phyloP scores from a whole-genome alignment of 257 asterid species.

The Eustoma russellianum region DNA sequence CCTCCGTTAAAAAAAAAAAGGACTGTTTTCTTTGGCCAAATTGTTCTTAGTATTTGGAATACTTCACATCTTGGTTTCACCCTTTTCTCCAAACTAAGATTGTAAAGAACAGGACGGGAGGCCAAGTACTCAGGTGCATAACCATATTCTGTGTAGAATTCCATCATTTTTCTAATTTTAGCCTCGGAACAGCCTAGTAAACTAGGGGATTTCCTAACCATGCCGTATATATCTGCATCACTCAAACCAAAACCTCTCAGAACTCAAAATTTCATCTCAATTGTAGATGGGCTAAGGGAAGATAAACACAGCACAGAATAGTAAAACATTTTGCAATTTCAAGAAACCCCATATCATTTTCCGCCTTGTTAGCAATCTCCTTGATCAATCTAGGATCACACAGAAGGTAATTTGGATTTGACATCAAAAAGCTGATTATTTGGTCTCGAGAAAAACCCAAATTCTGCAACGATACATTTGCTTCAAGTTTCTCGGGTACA shows the following conservation, averaged over 20 bases:
- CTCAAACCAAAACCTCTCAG: slow-evolving; percentile 13
- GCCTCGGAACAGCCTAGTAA: slow-evolving; percentile 2
- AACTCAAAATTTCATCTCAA: slow-evolving; percentile 1
- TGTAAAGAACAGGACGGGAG: slow-evolving; percentile 1
- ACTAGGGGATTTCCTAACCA: slow-evolving; percentile 3
- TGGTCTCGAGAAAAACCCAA: slow-evolving; percentile 1
- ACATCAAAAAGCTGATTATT: not conserved
- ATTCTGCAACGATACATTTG: not conserved
- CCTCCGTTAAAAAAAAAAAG: too few species aligned
- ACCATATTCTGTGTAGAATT: slow-evolving; percentile 8
- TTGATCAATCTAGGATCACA: not conserved
- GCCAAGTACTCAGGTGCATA: slow-evolving; percentile 9
- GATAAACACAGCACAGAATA: not conserved
- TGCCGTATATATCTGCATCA: not conserved
- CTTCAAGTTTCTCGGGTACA: not conserved
- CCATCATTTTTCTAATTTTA: slow-evolving; percentile 1
- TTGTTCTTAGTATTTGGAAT: slow-evolving; percentile 5
- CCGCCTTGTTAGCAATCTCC: not conserved
- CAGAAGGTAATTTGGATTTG: slow-evolving; percentile 1
- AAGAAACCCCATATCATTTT: slow-evolving; percentile 6
- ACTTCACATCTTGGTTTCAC: slow-evolving; percentile 9
- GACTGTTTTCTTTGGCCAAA: not conserved
- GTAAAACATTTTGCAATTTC: slow-evolving; percentile 8
- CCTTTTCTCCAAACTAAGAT: slow-evolving; percentile 13
- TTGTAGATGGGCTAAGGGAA: not conserved